Evolutionary conservation across 1,284 basidiomycete species (phyloP).

Genomic region (Fistulinella cinereoalba): DNA sequence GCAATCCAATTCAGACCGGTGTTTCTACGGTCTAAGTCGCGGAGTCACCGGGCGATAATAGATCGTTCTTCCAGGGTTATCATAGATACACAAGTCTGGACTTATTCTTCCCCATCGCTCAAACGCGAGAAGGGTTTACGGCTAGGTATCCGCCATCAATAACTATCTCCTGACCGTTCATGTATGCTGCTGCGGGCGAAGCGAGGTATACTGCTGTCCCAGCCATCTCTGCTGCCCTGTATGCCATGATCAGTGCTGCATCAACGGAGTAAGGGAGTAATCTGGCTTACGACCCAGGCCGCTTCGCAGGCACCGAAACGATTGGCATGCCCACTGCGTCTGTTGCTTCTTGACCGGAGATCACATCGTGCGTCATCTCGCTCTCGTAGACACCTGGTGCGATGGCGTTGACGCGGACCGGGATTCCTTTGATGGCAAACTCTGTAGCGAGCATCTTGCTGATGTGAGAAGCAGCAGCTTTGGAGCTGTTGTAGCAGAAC

Average conservation of each 20-base stretch:
- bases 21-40: too few relatives aligned
- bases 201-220: conserved; percentile 72
- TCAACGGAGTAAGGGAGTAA: background rate
- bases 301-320: conserved; percentile 54
- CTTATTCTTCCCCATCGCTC: too few relatives aligned
- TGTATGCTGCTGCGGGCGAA: conserved; percentile 67
- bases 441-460: conserved; percentile 75
- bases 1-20: background rate
- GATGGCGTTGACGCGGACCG: conserved; percentile 65
- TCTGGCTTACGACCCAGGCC: conserved; percentile 63
- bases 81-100: too few relatives aligned
- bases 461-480: conserved; percentile 72
- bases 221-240: conserved; percentile 68
- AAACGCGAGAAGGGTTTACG: conserved; percentile 58
- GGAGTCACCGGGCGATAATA: too few relatives aligned
- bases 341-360: conserved; percentile 45
- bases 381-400: conserved; percentile 73
- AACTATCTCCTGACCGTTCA: conserved; percentile 70
- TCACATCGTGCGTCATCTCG: conserved; percentile 65
- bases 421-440: conserved; percentile 61
- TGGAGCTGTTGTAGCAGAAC: conserved; percentile 79
- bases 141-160: conserved; percentile 71
- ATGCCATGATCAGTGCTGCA: background rate
- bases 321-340: conserved; percentile 57
- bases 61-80: too few relatives aligned